Percentiles rank a stretch among this genome's conserved stretches.
Evolutionary conservation across 2,329 filamentous ascomycete species (phyloP).

Genomic region (Acephala macrosclerotiorum): DNA sequence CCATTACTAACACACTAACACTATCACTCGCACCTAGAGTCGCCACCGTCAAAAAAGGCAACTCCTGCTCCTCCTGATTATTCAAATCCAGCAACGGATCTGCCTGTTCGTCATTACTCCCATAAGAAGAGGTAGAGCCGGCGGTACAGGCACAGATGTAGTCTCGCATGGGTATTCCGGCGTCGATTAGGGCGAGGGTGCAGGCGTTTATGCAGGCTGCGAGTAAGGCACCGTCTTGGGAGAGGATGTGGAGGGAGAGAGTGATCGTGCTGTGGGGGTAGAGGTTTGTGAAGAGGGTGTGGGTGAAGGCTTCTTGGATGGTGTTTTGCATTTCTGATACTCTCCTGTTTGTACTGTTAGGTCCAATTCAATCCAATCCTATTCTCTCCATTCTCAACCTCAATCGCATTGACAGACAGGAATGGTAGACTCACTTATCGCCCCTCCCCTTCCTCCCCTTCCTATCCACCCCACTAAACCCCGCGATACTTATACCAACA

Average conservation of each 20-base stretch:
- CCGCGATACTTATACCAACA: constrained; percentile 85
- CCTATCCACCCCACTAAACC: constrained; percentile 87
- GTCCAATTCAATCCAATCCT: neutral
- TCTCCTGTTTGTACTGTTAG: constrained; percentile 59
- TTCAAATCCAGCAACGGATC: constrained; percentile 86
- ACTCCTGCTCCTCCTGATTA: constrained; percentile 80
- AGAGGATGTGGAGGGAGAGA: constrained; percentile 85
- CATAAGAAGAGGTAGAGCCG: constrained; percentile 75
- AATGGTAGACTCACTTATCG: constrained; percentile 71
- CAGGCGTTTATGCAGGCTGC: constrained; percentile 90
- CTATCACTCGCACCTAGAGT: constrained; percentile 78
- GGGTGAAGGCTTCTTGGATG: constrained; percentile 77
- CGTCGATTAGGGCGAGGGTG: constrained; percentile 91
- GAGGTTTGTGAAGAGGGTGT: constrained; percentile 82
- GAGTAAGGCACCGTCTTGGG: constrained; percentile 88
- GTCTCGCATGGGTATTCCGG: constrained; percentile 93
- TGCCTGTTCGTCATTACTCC: constrained; percentile 69
- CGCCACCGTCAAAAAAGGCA: constrained; percentile 87
- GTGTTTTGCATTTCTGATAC: constrained; percentile 82
- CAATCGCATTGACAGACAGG: constrained; percentile 6
- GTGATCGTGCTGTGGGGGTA: constrained; percentile 89
- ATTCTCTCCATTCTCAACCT: too few species aligned
- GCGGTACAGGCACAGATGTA: constrained; percentile 90
- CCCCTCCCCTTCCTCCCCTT: constrained; percentile 75
- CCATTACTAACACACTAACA: constrained; percentile 82